Base-by-base conservation (phyloP, 2,329 filamentous ascomycete genomes). In the Cladosporium sphaerospermum region DNA sequence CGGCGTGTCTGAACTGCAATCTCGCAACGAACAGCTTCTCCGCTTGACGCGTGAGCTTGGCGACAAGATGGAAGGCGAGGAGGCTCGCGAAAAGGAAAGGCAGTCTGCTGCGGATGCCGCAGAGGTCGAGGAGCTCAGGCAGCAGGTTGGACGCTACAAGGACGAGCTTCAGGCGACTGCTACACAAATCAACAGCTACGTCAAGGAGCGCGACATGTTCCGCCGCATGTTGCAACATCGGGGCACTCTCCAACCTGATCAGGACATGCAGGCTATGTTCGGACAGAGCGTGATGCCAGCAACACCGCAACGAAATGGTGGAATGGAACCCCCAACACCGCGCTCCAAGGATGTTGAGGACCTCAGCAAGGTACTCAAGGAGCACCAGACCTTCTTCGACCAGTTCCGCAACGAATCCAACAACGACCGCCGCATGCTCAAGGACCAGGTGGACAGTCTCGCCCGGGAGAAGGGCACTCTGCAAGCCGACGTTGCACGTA, bases 171-270 rank as follows among this genome's bases (percentile, higher is more conserved):
- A 85, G 60, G 87, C 87, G 10, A 85, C 96, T 59, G 83, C 86
- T 41, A 83, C 86, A 31, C 88, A 91, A 54, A 88, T 90, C 58
- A 89, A 96, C 74, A 95, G 89, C 68, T 96, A 95, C 69, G 89
- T 93, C 67, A 89, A 90, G 63, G 93, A 99, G 73, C 85, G 93
- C 57, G 92, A 99, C 67, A 96, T 96, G 82, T 97, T 96, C 84
- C 85, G 92, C 18, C 89, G 91, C 49, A 91, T 97, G 76, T 80
- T 96, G 31, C 88, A 92, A 60, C 88, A 93, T 57, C 79, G 83
- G 54, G 82, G 83, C 14, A 80, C 83, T 54, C 54, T 79, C 70
- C 84, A 72, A 67, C 77, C 65, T 64, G 79, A 65, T 66, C 80
- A 67, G 10, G 85, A 90, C 56, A 75, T 86, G 40, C 78, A 80